Evolutionary conservation across 2,329 filamentous ascomycete species (phyloP), one percentile per base, ranked within the genome.

Genomic region (Botryosphaeria agaves): DNA sequence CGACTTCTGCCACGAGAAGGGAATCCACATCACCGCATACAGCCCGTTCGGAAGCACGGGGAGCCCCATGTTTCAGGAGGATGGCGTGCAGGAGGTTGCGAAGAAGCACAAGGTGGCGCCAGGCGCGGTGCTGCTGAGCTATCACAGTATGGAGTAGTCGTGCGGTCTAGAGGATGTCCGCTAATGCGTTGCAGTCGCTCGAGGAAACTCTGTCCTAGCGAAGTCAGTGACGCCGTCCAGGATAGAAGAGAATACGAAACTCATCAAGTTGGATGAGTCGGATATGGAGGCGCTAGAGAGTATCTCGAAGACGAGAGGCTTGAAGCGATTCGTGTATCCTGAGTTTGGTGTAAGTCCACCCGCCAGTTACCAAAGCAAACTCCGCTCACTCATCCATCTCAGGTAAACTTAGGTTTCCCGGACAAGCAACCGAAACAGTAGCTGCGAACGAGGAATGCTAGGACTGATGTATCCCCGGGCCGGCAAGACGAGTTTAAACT

Each of bases 1-100:
- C 36, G 68, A 78, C 38, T 66, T 72, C 42, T 81, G 74, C 62
- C 66, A 66, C 35, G 57, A 62, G 34, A 75, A 77, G 52, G 69
- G 69, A 33, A 80, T 84, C 36, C 66, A 78, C 44, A 56, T 82
- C 46, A 74, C 80, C 39, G 76, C 77, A 11, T 84, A 83, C 59
- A 59, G 55, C 34, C 61, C 61, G 8, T 45, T 64, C 3, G 61
- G 61, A 12, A 60, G 55, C 45, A 63, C 59, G 4, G 61, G 58
- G 9, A 57, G 52, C 30, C 59, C 59, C 8, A 43, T 64, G 19
- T 60, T 64, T 46, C 47, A 56, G 31, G 57, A 64, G 31, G 56
- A 61, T 37, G 54, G 41, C 12, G 52, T 64, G n/a, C 45, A 53
- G 21, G 54, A 61, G 37, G 52, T 62, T 7, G 61, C 60, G 3